Percentiles rank a stretch among this genome's conserved stretches.
Conservation (phyloP, 306 rosid genomes). For the Castanopsis chinensis region DNA sequence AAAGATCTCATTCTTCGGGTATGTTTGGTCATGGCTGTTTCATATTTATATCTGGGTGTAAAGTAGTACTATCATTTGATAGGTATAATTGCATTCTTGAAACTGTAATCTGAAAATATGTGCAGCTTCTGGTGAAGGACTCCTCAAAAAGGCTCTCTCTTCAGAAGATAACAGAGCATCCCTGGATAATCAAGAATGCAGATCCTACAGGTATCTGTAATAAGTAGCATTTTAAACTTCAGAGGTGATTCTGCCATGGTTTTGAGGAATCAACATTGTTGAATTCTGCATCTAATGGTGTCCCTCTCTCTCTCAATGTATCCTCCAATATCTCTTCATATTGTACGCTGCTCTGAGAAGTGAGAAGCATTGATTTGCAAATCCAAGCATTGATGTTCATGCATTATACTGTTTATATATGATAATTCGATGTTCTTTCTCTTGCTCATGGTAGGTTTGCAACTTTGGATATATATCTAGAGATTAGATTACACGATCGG, state of each 20-base stretch:
- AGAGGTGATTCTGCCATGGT: slow-evolving; percentile 1
- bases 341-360: neutral
- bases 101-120: slow-evolving; percentile 4
- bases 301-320: neutral
- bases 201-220: slow-evolving; percentile 53
- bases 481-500: neutral
- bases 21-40: slow-evolving; percentile 14
- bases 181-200: slow-evolving; percentile 80
- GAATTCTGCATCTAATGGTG: neutral
- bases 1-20: slow-evolving; percentile 68
- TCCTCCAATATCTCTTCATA: neutral
- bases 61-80: neutral
- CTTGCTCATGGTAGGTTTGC: neutral
- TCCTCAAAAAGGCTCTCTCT: slow-evolving; percentile 74
- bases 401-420: neutral
- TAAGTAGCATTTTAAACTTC: slow-evolving; percentile 24
- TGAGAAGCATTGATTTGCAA: neutral
- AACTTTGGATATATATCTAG: neutral
- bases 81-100: neutral
- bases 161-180: slow-evolving; percentile 75
- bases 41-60: slow-evolving; percentile 1
- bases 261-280: slow-evolving; percentile 2
- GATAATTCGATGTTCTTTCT: neutral
- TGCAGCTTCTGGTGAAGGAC: slow-evolving; percentile 84
- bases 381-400: neutral